Conservation (phyloP, 352 stramenopile species). For the Pythium coloratum region DNA sequence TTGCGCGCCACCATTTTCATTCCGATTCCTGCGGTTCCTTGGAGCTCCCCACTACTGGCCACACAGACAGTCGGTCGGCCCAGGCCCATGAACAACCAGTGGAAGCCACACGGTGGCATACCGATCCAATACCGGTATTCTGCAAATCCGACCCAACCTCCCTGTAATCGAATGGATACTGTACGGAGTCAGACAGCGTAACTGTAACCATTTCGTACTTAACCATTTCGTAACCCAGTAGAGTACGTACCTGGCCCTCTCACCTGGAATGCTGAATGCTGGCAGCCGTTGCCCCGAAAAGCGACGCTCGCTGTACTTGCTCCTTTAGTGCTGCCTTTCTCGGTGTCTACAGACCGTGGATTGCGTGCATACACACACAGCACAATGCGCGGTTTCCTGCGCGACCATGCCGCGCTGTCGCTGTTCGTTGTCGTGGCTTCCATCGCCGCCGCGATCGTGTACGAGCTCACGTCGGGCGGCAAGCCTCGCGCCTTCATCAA, state of each 20-base stretch:
- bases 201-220: no score
- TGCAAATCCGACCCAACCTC: no score
- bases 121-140: slow-evolving; percentile 16
- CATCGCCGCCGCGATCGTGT: slow-evolving; percentile 49
- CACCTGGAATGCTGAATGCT: not conserved
- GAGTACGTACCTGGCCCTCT: not conserved
- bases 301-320: not conserved
- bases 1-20: slow-evolving; percentile 19
- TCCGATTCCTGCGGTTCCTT: slow-evolving; percentile 5
- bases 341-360: not conserved
- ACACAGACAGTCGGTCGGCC: slow-evolving; percentile 22
- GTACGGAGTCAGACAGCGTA: no score
- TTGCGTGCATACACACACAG: not conserved
- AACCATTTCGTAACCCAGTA: no score
- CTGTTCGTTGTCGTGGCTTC: slow-evolving; percentile 40
- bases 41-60: slow-evolving; percentile 17
- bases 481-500: slow-evolving; percentile 40
- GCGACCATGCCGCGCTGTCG: slow-evolving; percentile 42
- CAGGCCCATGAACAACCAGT: slow-evolving; percentile 8
- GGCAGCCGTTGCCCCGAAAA: not conserved
- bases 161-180: no score
- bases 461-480: slow-evolving; percentile 55
- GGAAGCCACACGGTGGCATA: slow-evolving; percentile 5
- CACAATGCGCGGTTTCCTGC: slow-evolving; percentile 23
- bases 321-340: not conserved